Conservation (phyloP, 495 filamentous ascomycete genomes). For the Neurospora intermedia region DNA sequence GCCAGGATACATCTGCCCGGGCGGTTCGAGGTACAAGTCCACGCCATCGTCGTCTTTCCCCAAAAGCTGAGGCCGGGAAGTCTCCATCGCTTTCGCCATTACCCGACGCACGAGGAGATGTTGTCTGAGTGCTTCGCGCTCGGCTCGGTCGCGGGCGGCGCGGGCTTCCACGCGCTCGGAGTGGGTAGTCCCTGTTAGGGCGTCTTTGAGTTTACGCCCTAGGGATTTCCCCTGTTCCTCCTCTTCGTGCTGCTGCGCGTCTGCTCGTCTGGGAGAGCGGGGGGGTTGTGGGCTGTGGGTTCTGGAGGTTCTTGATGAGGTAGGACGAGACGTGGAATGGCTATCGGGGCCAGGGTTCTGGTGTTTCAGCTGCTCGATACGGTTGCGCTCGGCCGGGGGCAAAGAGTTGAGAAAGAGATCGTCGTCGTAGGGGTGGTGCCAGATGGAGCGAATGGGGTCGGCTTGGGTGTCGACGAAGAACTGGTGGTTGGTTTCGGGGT, state of each 20-base stretch:
- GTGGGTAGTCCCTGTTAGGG: conserved; percentile 17
- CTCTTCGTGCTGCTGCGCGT: too few species aligned
- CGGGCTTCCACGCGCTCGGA: conserved; percentile 10
- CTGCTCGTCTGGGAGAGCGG: neutral
- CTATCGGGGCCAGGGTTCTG: neutral
- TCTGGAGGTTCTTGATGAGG: neutral
- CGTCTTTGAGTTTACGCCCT: conserved; percentile 16
- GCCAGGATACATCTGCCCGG: conserved; percentile 12
- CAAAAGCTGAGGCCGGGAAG: conserved; percentile 8
- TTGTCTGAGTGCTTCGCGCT: conserved; percentile 17
- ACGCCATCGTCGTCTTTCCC: conserved; percentile 11
- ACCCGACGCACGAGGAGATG: conserved; percentile 12
- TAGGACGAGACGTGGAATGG: neutral
- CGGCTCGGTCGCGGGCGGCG: conserved; percentile 1
- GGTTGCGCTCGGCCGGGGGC: conserved; percentile 1
- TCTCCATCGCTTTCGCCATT: conserved; percentile 13
- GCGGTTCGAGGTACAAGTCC: conserved; percentile 17
- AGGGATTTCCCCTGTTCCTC: neutral
- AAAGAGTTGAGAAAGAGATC: conserved; percentile 10
- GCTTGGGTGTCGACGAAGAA: conserved; percentile 24
- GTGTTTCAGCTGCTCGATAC: neutral
- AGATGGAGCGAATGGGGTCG: conserved; percentile 19
- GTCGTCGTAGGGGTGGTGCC: conserved; percentile 25
- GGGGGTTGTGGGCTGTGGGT: neutral
- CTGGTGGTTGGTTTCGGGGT: conserved; percentile 18